These are phyloP conservation scores for Hanseniaspora valbyensis DNA, from an alignment of 805 yeast species.

Conservation along the genomic window DNA sequence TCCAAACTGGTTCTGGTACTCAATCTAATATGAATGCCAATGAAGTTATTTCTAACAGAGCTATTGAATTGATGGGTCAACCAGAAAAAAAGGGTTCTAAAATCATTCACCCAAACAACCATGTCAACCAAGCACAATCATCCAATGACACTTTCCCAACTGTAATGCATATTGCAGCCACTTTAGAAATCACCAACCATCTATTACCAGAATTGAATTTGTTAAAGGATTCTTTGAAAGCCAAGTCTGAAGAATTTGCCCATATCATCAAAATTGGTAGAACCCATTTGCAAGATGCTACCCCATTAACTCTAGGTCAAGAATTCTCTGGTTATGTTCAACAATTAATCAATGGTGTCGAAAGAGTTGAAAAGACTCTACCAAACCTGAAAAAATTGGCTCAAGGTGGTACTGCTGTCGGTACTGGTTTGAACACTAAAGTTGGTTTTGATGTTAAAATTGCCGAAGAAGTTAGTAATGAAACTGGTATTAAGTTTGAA, in stretches of 20 bases:
- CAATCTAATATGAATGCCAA: conserved; percentile 98
- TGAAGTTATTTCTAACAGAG: conserved; percentile 96
- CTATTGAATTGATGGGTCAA: conserved; percentile 79
- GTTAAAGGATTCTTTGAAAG: conserved; percentile 67
- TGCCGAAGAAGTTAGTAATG: conserved; percentile 72
- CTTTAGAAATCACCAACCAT: conserved; percentile 63
- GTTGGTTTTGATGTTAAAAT: conserved; percentile 79
- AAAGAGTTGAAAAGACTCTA: conserved; percentile 65
- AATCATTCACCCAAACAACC: conserved; percentile 94
- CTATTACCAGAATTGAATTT: conserved; percentile 70
- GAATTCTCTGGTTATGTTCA: conserved; percentile 95
- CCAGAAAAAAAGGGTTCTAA: conserved; percentile 78
- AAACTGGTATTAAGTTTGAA: conserved; percentile 78
- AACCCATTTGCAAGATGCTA: conserved; percentile 97
- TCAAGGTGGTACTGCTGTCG: conserved; percentile 99
- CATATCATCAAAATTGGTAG: conserved; percentile 96
- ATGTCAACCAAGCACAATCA: conserved; percentile 97
- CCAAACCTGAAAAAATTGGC: conserved; percentile 75
- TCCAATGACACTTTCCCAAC: conserved; percentile 99
- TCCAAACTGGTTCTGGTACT: conserved; percentile 98
- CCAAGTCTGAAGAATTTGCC: conserved; percentile 70
- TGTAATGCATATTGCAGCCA: conserved; percentile 99
- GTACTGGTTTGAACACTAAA: conserved; percentile 93
- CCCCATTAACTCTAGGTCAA: conserved; percentile 95
- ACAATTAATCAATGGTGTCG: conserved; percentile 84